A percentile compares a stretch with the other conserved stretches of the same genome.
phyloP scores from a whole-genome alignment of 2,329 filamentous ascomycete genomes.

The Furcasterigmium sp. region DNA sequence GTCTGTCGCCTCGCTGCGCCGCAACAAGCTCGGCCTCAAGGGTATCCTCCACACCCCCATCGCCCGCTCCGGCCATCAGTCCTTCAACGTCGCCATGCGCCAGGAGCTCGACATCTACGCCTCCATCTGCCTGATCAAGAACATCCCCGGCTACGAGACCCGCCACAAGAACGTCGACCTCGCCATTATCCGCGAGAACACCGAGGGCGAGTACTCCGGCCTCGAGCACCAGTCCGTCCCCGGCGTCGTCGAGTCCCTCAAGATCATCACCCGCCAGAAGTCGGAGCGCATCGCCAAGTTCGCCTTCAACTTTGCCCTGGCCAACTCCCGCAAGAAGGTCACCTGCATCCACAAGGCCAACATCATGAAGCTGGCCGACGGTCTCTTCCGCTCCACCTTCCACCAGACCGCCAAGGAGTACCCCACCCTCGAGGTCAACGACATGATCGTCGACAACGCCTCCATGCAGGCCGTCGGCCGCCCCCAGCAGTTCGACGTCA shows the following conservation, averaged over 20 bases:
- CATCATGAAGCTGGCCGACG: constrained; percentile 99
- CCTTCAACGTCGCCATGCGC: constrained; percentile 98
- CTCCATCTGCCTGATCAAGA: constrained; percentile 97
- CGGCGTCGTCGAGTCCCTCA: constrained; percentile 97
- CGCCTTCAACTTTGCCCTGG: constrained; percentile 93
- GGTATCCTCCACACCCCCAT: constrained; percentile 98
- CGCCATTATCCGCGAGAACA: constrained; percentile 98
- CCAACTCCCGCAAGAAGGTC: constrained; percentile 99
- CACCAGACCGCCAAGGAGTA: constrained; percentile 91
- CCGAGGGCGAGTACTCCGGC: constrained; percentile 98
- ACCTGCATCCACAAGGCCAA: constrained; percentile 99
- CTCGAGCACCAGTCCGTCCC: constrained; percentile 96
- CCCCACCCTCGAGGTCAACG: constrained; percentile 90
- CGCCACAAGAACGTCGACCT: constrained; percentile 97
- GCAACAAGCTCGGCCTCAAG: constrained; percentile 99
- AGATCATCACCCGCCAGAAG: constrained; percentile 99
- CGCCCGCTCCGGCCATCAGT: constrained; percentile 94
- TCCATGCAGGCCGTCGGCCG: constrained; percentile 97
- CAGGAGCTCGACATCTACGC: constrained; percentile 99
- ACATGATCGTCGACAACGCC: constrained; percentile 99
- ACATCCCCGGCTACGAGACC: constrained; percentile 98
- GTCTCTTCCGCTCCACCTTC: constrained; percentile 97
- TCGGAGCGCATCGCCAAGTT: constrained; percentile 99
- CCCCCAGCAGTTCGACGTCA: constrained; percentile 97
- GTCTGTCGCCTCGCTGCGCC: constrained; percentile 88